Evolutionary conservation across 768 basidiomycete species (phyloP), one percentile per base, ranked within the genome.

Genomic region (Antrodiella citrinella): DNA sequence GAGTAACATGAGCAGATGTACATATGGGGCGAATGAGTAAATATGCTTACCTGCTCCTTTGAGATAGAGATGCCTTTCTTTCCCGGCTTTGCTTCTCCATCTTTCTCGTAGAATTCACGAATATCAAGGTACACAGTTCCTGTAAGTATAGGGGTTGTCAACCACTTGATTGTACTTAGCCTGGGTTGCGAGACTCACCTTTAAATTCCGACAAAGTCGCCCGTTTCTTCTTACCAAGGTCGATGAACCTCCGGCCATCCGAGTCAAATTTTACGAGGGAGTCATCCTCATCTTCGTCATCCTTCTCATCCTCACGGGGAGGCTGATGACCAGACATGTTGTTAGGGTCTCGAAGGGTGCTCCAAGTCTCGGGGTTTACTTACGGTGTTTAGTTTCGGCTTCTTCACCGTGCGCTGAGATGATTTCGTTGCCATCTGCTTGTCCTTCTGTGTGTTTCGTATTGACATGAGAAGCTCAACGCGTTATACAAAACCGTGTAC

Each of bases 11-110:
- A 15, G 48, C 18, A 5, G 13, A 7, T 26, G 21, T 20, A 10
- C 51, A 18, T 13, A 26, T 13, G 45, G n/a, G 41, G 39, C 43
- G 20, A 51, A 21, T 50, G 21, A 48, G 22, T 41, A 25, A 24
- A 35, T 44, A 44, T 24, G 26, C 60, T 69, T 54, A 84, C 84
- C 73, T 87, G 86, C 18, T 89, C 86, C 2, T 68, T 44, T 12
- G 68, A 63, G 22, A 91, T 69, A 0, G 83, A 75, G 47, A 91
- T 85, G 7, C 87, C 89, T 58, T 90, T 91, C 65, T 88, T 91
- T 0, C 86, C 86, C 0, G 89, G 88, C 54, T 84, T 87, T 55
- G 77, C 73, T 4, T 81, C 79, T 0, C 63, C 65, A 1, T 75
- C 68, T 9, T 65, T 58, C 7, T 57, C 71, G 48, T 85, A 91